Conservation (phyloP, 176 grass and related monocot genomes). For the Bothriochloa decipiens region DNA sequence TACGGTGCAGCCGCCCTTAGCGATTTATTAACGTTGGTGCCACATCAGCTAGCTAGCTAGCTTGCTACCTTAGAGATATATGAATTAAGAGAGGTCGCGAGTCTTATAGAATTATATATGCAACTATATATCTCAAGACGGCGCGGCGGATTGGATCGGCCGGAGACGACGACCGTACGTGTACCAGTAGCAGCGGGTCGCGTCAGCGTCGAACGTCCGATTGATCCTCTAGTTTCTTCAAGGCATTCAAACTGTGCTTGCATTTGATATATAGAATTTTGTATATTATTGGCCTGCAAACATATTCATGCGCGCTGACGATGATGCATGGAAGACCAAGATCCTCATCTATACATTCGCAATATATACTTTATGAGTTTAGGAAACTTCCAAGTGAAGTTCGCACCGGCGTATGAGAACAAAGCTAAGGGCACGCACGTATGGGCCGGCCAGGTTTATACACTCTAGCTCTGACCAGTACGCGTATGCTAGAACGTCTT, state of each 20-base stretch:
- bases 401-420: not conserved
- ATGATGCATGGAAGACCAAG: not conserved
- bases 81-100: not conserved
- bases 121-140: no score
- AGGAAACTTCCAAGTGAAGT: slow-evolving; percentile 3
- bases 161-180: no score
- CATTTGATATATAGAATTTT: not conserved
- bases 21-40: not conserved
- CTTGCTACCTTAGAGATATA: not conserved
- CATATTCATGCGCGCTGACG: not conserved
- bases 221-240: no score
- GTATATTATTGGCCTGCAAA: not conserved
- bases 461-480: not conserved
- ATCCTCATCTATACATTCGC: not conserved
- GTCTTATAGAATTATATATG: not conserved
- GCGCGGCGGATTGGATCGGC: no score
- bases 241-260: no score
- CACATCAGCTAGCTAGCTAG: slow-evolving; percentile 1
- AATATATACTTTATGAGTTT: not conserved
- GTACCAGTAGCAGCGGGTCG: no score
- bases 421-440: not conserved
- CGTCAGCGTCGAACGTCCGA: no score
- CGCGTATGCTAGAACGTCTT: not conserved
- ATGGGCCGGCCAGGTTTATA: not conserved
- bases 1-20: not conserved